phyloP scores from a whole-genome alignment of 192 early-diverging fungal genomes.

The Coemansia aciculifera region DNA sequence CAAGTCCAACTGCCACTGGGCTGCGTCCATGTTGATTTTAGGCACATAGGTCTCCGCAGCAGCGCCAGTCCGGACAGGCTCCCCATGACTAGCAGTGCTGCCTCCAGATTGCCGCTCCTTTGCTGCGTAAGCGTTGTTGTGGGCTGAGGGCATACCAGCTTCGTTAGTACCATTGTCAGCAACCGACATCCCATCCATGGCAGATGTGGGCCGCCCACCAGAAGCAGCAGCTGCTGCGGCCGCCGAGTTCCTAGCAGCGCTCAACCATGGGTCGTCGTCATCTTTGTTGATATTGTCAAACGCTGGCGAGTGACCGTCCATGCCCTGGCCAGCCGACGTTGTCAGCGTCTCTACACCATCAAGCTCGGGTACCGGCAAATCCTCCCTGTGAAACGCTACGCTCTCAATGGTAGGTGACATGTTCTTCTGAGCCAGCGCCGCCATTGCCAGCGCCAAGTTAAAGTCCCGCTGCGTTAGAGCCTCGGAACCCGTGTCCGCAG shows the following conservation, averaged over 20 bases:
- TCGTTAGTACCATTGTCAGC: background rate
- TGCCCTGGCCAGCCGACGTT: background rate
- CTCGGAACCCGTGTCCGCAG: conserved; percentile 33
- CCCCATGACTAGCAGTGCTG: background rate
- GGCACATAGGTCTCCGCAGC: conserved; percentile 21
- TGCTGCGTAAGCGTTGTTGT: conserved; percentile 19
- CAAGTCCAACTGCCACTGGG: conserved; percentile 57
- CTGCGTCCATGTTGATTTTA: conserved; percentile 41
- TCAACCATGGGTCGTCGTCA: conserved; percentile 63
- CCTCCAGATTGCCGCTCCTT: conserved; percentile 40
- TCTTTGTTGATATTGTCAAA: conserved; percentile 23
- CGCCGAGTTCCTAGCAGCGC: conserved; percentile 18
- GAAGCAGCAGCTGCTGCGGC: background rate
- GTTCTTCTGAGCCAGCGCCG: conserved; percentile 77
- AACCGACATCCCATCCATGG: conserved; percentile 29
- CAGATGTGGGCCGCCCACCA: conserved; percentile 20
- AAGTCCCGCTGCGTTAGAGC: conserved; percentile 62
- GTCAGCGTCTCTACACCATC: conserved; percentile 59
- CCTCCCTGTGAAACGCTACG: conserved; percentile 64
- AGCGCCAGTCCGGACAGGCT: background rate
- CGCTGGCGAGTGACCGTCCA: conserved; percentile 12
- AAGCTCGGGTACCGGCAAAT: conserved; percentile 63
- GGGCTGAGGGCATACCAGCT: conserved; percentile 27
- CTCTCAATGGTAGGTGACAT: conserved; percentile 72
- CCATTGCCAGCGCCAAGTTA: conserved; percentile 68